phyloP scores from a whole-genome alignment of 192 early-diverging fungal genomes.

The Gigaspora rosea region DNA sequence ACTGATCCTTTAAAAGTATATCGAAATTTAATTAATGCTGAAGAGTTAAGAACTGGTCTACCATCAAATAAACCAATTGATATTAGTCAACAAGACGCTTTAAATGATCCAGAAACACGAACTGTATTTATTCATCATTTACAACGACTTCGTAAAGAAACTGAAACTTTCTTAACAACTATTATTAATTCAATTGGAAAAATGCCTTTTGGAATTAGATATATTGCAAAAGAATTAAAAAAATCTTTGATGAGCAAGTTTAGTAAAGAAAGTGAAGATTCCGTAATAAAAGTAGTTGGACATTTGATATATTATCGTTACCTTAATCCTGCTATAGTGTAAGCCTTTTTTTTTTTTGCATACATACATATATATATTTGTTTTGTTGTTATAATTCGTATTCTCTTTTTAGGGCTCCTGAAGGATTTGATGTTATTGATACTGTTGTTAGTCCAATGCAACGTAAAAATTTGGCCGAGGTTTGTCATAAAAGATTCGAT shows the following conservation, averaged over 20 bases:
- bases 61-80: slow-evolving; percentile 75
- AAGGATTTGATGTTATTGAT: slow-evolving; percentile 94
- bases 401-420: slow-evolving; percentile 73
- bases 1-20: slow-evolving; percentile 87
- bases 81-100: slow-evolving; percentile 76
- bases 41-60: slow-evolving; percentile 87
- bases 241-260: slow-evolving; percentile 79
- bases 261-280: slow-evolving; percentile 73
- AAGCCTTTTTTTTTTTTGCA: slow-evolving; percentile 36
- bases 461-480: slow-evolving; percentile 95
- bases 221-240: slow-evolving; percentile 90
- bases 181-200: slow-evolving; percentile 77
- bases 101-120: slow-evolving; percentile 77
- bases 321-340: slow-evolving; percentile 96
- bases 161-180: slow-evolving; percentile 79
- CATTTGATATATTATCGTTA: slow-evolving; percentile 98
- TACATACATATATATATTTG: neutral
- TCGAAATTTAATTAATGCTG: slow-evolving; percentile 81
- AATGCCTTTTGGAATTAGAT: slow-evolving; percentile 96
- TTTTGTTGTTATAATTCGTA: neutral
- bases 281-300: slow-evolving; percentile 87
- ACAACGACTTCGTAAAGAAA: slow-evolving; percentile 78
- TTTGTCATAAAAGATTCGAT: neutral
- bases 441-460: slow-evolving; percentile 80
- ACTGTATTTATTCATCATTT: slow-evolving; percentile 68